Conservation (phyloP, 2,329 filamentous ascomycete species). For the Coniochaeta sp. region DNA sequence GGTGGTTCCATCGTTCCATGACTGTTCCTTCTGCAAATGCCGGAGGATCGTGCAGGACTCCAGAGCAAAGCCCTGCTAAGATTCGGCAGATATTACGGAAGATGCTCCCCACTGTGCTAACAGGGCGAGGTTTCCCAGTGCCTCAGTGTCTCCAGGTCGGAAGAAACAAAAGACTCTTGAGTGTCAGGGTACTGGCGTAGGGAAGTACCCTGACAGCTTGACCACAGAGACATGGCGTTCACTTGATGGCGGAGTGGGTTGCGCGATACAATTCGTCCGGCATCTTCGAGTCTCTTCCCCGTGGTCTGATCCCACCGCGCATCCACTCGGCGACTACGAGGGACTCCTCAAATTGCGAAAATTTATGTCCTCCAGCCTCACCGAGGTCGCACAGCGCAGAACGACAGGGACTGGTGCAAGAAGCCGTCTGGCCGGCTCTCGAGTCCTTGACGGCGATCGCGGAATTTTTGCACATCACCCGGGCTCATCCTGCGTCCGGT, state of each 20-base stretch:
- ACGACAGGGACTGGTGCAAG: not conserved
- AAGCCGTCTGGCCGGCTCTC: not conserved
- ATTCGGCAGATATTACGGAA: not conserved
- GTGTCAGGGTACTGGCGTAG: too few species aligned
- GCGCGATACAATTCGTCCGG: not conserved
- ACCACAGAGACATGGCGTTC: too few species aligned
- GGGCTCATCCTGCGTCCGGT: not conserved
- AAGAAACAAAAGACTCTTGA: too few species aligned
- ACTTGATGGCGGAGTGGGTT: not conserved
- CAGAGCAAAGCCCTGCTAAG: not conserved
- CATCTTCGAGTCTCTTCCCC: not conserved
- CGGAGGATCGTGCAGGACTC: not conserved
- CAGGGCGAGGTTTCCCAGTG: too few species aligned
- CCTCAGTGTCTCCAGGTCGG: too few species aligned
- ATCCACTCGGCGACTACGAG: not conserved
- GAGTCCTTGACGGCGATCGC: not conserved
- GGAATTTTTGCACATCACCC: not conserved
- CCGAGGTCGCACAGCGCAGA: not conserved
- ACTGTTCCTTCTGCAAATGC: not conserved
- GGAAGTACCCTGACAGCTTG: too few species aligned
- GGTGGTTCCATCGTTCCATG: not conserved
- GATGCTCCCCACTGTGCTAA: not conserved
- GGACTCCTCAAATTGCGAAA: not conserved
- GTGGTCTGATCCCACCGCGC: not conserved
- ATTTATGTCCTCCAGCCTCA: not conserved